Percentiles rank a stretch among this genome's conserved stretches.
phyloP scores from a whole-genome alignment of 805 yeast species.

The Ogataea ganodermae region DNA sequence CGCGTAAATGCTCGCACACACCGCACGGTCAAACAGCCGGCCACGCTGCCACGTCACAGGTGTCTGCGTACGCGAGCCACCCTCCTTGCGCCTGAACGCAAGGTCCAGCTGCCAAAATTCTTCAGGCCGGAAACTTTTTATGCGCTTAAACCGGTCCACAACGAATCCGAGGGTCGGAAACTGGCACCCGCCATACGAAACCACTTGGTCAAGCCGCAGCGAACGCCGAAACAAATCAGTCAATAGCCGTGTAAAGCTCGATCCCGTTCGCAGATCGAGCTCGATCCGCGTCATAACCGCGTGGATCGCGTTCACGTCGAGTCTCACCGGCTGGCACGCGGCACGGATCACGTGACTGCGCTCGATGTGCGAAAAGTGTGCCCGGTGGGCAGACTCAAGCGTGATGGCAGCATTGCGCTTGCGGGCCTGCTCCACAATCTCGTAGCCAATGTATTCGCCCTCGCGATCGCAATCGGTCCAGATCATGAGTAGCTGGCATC shows the following conservation, averaged over 20 bases:
- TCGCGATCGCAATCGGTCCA: slow-evolving; percentile 99
- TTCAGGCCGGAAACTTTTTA: slow-evolving; percentile 71
- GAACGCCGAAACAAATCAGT: slow-evolving; percentile 51
- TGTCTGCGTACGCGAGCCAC: slow-evolving; percentile 35
- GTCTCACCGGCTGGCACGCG: slow-evolving; percentile 61
- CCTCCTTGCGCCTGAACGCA: slow-evolving; percentile 43
- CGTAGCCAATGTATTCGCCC: slow-evolving; percentile 91
- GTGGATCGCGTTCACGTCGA: slow-evolving; percentile 69
- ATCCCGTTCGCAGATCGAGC: slow-evolving; percentile 85
- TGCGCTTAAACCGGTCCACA: slow-evolving; percentile 84
- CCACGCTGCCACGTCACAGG: slow-evolving; percentile 72
- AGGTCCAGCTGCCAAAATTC: slow-evolving; percentile 76
- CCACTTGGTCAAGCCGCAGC: slow-evolving; percentile 32
- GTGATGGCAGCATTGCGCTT: slow-evolving; percentile 49
- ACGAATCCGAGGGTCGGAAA: slow-evolving; percentile 97
- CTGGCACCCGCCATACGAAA: slow-evolving; percentile 92
- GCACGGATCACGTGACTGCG: slow-evolving; percentile 71
- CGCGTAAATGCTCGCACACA: slow-evolving; percentile 65
- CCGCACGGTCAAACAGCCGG: slow-evolving; percentile 70
- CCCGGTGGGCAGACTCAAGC: slow-evolving; percentile 61
- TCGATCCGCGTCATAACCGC: slow-evolving; percentile 90
- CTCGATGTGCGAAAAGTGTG: slow-evolving; percentile 86
- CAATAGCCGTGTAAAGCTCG: slow-evolving; percentile 80
- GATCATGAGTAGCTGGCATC: slow-evolving; percentile 69
- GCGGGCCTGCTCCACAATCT: slow-evolving; percentile 70